A percentile compares a stretch with the other conserved stretches of the same genome.
Conservation (phyloP, 2,329 filamentous ascomycete species). For the Claviceps maximensis region DNA sequence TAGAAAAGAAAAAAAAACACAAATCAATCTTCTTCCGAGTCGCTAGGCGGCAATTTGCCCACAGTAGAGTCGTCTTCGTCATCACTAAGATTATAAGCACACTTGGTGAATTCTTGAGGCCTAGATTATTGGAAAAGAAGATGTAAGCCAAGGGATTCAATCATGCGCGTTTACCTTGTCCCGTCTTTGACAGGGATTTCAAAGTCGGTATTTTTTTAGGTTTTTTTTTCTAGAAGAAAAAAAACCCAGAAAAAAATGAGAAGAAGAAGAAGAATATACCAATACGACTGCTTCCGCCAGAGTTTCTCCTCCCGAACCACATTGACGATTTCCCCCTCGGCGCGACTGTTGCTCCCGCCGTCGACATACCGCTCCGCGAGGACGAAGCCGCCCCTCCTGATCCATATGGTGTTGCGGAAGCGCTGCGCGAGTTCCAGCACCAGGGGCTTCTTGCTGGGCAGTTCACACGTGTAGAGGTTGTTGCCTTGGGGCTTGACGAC, state of each 20-base stretch:
- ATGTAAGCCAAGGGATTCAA: background rate
- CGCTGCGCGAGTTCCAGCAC: conserved; percentile 71
- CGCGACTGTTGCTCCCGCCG: conserved; percentile 59
- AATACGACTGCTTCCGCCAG: conserved; percentile 83
- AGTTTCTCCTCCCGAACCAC: conserved; percentile 81
- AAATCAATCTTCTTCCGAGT: conserved; percentile 54
- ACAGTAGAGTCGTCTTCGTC: conserved; percentile 68
- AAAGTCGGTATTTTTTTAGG: too few relatives aligned
- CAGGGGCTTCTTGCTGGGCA: conserved; percentile 52
- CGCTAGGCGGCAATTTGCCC: conserved; percentile 73
- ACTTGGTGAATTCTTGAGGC: conserved; percentile 68
- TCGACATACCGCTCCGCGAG: conserved; percentile 57
- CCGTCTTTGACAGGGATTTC: too few relatives aligned
- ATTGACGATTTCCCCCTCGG: conserved; percentile 82
- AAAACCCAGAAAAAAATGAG: too few relatives aligned
- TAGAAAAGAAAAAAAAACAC: too few relatives aligned
- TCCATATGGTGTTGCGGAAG: conserved; percentile 89
- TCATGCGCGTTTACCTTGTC: too few relatives aligned
- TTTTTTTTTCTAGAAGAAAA: too few relatives aligned
- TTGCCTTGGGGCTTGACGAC: conserved; percentile 78
- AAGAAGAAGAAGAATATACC: conserved; percentile 34
- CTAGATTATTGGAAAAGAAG: conserved; percentile 27
- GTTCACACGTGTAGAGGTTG: conserved; percentile 69
- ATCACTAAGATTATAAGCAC: conserved; percentile 46
- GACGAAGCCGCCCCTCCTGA: conserved; percentile 79